These are phyloP conservation scores for Neonectria faginata DNA, from an alignment of 2,329 filamentous ascomycete species.

Conservation along the genomic window DNA sequence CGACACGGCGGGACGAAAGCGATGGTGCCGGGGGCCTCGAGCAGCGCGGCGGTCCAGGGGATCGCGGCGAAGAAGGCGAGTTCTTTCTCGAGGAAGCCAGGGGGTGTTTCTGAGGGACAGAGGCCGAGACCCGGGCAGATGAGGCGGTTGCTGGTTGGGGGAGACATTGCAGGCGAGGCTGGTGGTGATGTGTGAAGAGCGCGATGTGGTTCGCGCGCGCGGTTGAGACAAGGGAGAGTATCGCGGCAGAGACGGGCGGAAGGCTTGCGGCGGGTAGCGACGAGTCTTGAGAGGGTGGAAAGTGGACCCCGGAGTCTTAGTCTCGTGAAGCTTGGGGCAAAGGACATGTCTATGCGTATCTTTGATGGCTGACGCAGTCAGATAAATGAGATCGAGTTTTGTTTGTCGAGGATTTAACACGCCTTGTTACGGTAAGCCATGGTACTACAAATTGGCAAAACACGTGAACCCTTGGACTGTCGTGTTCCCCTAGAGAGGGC, in stretches of 20 bases:
- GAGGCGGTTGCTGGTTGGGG: slow-evolving; percentile 42
- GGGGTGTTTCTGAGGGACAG: slow-evolving; percentile 42
- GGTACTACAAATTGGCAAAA: not conserved
- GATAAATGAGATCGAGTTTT: not conserved
- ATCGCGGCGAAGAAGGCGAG: slow-evolving; percentile 50
- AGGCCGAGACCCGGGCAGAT: slow-evolving; percentile 48
- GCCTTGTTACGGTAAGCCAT: not conserved
- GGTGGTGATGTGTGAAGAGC: slow-evolving; percentile 25
- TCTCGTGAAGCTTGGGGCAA: slow-evolving; percentile 23
- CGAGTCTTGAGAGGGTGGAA: slow-evolving; percentile 28
- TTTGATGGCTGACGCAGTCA: not conserved
- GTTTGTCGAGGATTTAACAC: not conserved
- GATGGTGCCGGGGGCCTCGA: slow-evolving; percentile 44
- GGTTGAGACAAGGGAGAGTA: not conserved
- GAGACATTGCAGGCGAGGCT: slow-evolving; percentile 32
- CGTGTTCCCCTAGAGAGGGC: not conserved
- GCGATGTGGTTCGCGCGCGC: slow-evolving; percentile 1
- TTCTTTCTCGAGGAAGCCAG: slow-evolving; percentile 44
- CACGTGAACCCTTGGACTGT: not conserved
- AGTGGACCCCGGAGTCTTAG: slow-evolving; percentile 26
- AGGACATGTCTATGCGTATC: slow-evolving; percentile 29
- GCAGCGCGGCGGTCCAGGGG: slow-evolving; percentile 51
- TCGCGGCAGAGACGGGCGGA: slow-evolving; percentile 28
- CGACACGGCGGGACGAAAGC: slow-evolving; percentile 51
- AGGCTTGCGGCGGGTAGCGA: slow-evolving; percentile 17